Evolutionary conservation across 2,329 filamentous ascomycete species (phyloP).

Genomic region (Ascochyta viciae-villosae): DNA sequence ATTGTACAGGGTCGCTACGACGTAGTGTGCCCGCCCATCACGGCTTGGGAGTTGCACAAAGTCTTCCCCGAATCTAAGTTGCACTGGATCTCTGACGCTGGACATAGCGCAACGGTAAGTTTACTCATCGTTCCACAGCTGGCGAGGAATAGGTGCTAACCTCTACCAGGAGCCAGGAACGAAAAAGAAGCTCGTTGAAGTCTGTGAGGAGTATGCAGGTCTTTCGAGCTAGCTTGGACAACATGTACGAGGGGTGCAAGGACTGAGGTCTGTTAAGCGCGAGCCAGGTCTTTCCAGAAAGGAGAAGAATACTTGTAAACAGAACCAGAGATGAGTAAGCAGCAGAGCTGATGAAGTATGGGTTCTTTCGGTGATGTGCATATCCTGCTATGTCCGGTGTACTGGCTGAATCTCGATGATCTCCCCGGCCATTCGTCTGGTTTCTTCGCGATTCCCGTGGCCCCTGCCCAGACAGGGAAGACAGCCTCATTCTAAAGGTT

Average conservation of each 20-base stretch:
- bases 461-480: too few species aligned
- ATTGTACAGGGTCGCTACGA: conserved; percentile 58
- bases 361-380: too few species aligned
- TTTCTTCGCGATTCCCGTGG: too few species aligned
- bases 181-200: conserved; percentile 32
- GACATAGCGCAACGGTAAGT: conserved; percentile 40
- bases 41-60: conserved; percentile 54
- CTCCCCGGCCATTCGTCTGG: too few species aligned
- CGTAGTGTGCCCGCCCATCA: conserved; percentile 54
- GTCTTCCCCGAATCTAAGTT: conserved; percentile 46
- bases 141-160: conserved; percentile 1
- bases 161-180: conserved; percentile 33
- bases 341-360: too few species aligned
- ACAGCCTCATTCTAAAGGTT: too few species aligned
- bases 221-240: background rate
- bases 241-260: background rate
- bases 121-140: background rate
- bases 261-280: background rate
- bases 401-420: too few species aligned
- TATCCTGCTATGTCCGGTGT: too few species aligned
- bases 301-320: background rate
- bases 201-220: conserved; percentile 34
- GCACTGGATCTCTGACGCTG: conserved; percentile 44
- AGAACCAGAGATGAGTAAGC: background rate
- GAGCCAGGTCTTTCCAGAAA: background rate